Base-by-base conservation (phyloP, 169 alveolate genomes). In the Cryptosporidium xiaoi region DNA sequence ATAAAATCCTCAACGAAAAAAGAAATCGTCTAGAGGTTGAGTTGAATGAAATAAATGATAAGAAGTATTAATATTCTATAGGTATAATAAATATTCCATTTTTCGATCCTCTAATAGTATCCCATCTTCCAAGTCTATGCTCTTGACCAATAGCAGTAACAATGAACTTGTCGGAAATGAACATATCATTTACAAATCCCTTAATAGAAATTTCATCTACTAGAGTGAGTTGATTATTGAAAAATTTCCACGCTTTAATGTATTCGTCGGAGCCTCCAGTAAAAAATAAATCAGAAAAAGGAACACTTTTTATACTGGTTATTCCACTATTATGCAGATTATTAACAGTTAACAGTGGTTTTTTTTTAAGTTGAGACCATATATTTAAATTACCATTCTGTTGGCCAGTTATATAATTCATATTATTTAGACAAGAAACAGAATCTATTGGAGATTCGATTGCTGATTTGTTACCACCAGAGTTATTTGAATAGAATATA, bases 61-160 rank as follows among this genome's bases (percentile, higher is more conserved):
- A 10, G 1, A 50, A 20, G 10, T 53, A 0, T 27, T 33, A 62
- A 33, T 53, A 69, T 18, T 51, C 51, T 24, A 69, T 13, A 24
- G 65, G 83, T 20, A 40, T 51, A 27, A 77, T 64, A n/a, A 77
- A 34, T 6, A 77, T 20, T 44, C 87, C 87, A 48, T 77, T 77
- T 46, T 77, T 77, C 6, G 87, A 56, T 18, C 33, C 46, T 77
- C 56, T 77, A 5, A 77, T 44, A 4, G 87, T 56, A 8, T 77
- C 34, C 87, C 87, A 77, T 44, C 87, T 77, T 0, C 87, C 87
- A 24, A 77, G 71, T 60, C 87, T 77, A 29, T 77, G 71, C 64
- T 77, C 87, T 48, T 77, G 87, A 20, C 87, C 87, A 62, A 77
- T 62, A 40, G 87, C 87, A 58, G 87, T 71, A 31, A 77, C 87